Conservation (phyloP, 768 basidiomycete species). For the Suillus clintonianus region DNA sequence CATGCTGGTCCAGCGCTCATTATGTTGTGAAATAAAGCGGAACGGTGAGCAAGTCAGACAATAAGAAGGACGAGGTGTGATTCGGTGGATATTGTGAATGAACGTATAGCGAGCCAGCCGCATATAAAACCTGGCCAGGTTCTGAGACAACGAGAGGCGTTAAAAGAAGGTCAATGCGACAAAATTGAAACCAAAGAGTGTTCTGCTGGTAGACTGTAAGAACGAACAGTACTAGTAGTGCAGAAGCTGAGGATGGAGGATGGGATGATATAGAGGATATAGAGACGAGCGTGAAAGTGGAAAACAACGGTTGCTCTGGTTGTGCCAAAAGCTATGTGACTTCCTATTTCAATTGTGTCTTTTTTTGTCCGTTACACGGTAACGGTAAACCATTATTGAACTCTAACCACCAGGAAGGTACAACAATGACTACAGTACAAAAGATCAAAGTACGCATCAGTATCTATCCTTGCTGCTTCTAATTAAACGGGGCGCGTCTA, state of each 20-base stretch:
- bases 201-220: constrained; percentile 14
- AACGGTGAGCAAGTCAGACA: constrained; percentile 21
- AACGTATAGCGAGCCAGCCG: constrained; percentile 37
- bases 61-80: constrained; percentile 20
- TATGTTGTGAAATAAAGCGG: constrained; percentile 10
- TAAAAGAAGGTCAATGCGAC: constrained; percentile 18
- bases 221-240: constrained; percentile 16
- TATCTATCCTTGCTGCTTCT: constrained; percentile 18
- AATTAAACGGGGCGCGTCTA: constrained; percentile 9
- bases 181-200: not conserved
- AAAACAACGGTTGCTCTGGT: constrained; percentile 9
- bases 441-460: constrained; percentile 70
- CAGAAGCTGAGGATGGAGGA: constrained; percentile 19
- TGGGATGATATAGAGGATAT: not conserved
- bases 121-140: constrained; percentile 22
- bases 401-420: not conserved
- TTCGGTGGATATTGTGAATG: constrained; percentile 25
- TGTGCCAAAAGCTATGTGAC: constrained; percentile 8
- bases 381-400: constrained; percentile 7
- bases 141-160: constrained; percentile 22
- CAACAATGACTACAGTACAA: constrained; percentile 81
- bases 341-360: constrained; percentile 1
- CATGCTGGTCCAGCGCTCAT: constrained; percentile 71
- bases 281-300: not conserved
- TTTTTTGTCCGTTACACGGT: constrained; percentile 2